phyloP scores from a whole-genome alignment of 2,329 filamentous ascomycete species.

The Nigrospora osmanthi region DNA sequence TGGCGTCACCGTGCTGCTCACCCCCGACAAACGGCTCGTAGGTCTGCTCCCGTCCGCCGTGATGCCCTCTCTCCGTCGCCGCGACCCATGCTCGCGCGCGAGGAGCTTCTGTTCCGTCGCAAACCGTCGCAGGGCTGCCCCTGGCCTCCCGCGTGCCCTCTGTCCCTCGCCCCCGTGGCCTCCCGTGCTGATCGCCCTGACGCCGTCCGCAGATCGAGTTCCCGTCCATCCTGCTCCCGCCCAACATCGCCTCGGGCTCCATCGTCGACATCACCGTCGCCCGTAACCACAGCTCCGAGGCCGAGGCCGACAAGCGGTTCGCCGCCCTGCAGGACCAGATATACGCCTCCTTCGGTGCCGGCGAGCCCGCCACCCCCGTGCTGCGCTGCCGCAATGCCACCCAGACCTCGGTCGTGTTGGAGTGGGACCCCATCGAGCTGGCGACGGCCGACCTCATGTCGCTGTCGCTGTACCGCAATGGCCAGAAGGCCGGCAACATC shows the following conservation, averaged over 20 bases:
- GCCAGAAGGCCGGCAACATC: slow-evolving; percentile 92
- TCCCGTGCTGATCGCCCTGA: slow-evolving; percentile 10
- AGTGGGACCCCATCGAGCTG: slow-evolving; percentile 93
- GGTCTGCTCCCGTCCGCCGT: slow-evolving; percentile 20
- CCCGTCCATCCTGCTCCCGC: slow-evolving; percentile 90
- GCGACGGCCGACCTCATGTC: slow-evolving; percentile 88
- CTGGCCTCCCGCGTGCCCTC: neutral
- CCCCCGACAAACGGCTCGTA: slow-evolving; percentile 93
- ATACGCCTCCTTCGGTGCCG: slow-evolving; percentile 75
- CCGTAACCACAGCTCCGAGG: slow-evolving; percentile 76
- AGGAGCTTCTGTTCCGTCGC: slow-evolving; percentile 5
- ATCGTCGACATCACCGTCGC: slow-evolving; percentile 97
- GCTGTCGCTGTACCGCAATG: slow-evolving; percentile 88
- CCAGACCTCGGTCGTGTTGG: slow-evolving; percentile 94
- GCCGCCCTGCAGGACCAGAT: slow-evolving; percentile 82
- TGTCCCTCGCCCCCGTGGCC: slow-evolving; percentile 12
- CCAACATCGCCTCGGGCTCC: slow-evolving; percentile 89
- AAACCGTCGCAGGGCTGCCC: slow-evolving; percentile 7
- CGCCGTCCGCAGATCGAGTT: slow-evolving; percentile 74
- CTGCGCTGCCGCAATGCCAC: slow-evolving; percentile 94
- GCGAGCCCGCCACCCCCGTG: slow-evolving; percentile 66
- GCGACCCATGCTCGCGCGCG: neutral
- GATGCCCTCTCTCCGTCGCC: neutral
- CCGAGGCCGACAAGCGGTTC: slow-evolving; percentile 68
- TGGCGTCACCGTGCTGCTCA: slow-evolving; percentile 92